Base-by-base conservation (phyloP, 1,284 basidiomycete species). In the Naganishia cerealis region DNA sequence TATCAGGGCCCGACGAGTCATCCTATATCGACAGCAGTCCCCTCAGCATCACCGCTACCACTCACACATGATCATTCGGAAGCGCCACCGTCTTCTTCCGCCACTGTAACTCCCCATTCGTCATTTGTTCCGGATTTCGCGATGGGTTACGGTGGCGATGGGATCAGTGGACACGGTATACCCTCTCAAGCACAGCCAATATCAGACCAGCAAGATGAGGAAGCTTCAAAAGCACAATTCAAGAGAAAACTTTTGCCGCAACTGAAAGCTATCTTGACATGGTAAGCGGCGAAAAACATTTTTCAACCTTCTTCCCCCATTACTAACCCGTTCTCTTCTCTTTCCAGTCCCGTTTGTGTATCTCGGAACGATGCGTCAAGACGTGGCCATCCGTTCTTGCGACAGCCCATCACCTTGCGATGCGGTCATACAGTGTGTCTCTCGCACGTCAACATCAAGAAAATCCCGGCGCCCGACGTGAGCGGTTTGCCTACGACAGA, bases 361-460 rank as follows among this genome's bases (percentile, higher is more conserved):
- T 75, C 81, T 57, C 86, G 85, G 67, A 36, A 75, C 78, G 0
- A 74, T 77, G 18, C 71, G 74, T 7, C 52, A 54, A 36, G 70
- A 69, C 8, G 38, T n/a, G 43, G 38, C 38, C 24, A 36, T 13
- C 73, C 75, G 15, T 61, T 78, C 52, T 78, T 86, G 33, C 66
- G 73, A 38, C 76, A 80, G 1, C 86, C 86, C 0, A 81, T 83
- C 12, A 87, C 86, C 0, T 81, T 87, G 53, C 80, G 80, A 38
- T 87, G 86, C 69, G 86, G 86, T 3, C 86, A 87, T 71, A 83
- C 86, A 29, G 72, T 86, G 57, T 87, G 86, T 55, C 72, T 79
- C 0, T 67, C 70, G n/a, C 82, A 83, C 69, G 74, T 82, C 55
- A 55, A 67, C 38, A 56, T 76, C 40, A 75, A 75, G 1, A 42